Conservation (phyloP, 2,329 filamentous ascomycete species). For the Colletotrichum magnum region DNA sequence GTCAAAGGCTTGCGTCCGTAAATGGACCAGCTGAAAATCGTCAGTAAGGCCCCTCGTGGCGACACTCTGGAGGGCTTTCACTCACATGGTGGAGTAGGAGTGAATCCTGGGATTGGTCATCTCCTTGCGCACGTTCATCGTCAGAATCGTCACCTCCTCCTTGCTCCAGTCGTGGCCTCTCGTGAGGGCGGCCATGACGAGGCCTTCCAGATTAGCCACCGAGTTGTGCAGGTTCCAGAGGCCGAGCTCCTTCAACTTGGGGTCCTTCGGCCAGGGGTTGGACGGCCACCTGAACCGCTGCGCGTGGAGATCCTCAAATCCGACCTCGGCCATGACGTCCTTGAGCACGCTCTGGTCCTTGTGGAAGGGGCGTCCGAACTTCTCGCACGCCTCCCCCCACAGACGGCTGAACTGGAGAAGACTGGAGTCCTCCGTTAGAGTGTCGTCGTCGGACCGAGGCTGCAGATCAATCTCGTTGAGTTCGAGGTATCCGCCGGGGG, state of each 20-base stretch:
- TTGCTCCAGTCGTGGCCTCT: conserved; percentile 52
- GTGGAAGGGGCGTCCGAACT: conserved; percentile 47
- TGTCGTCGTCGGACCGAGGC: conserved; percentile 57
- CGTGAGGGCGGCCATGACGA: conserved; percentile 54
- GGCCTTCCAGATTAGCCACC: conserved; percentile 49
- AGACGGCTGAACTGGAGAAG: conserved; percentile 49
- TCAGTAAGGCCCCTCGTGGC: neutral
- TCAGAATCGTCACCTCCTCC: conserved; percentile 47
- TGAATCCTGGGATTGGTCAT: conserved; percentile 45
- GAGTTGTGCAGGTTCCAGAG: conserved; percentile 50
- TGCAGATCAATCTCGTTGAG: conserved; percentile 57
- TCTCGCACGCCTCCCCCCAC: conserved; percentile 48
- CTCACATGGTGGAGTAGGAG: conserved; percentile 53
- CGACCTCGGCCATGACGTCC: conserved; percentile 62
- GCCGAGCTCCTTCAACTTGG: conserved; percentile 66
- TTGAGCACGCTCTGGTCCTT: conserved; percentile 47
- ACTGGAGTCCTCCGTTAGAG: conserved; percentile 44
- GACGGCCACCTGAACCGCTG: conserved; percentile 63
- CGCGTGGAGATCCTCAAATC: conserved; percentile 67
- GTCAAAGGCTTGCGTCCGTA: conserved; percentile 17
- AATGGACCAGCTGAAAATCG: conserved; percentile 1
- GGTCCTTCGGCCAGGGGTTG: conserved; percentile 66
- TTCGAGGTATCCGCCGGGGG: conserved; percentile 60
- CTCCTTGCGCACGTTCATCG: conserved; percentile 44
- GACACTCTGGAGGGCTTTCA: neutral